phyloP scores from a whole-genome alignment of 495 filamentous ascomycete species.

The Trichoderma gamsii region DNA sequence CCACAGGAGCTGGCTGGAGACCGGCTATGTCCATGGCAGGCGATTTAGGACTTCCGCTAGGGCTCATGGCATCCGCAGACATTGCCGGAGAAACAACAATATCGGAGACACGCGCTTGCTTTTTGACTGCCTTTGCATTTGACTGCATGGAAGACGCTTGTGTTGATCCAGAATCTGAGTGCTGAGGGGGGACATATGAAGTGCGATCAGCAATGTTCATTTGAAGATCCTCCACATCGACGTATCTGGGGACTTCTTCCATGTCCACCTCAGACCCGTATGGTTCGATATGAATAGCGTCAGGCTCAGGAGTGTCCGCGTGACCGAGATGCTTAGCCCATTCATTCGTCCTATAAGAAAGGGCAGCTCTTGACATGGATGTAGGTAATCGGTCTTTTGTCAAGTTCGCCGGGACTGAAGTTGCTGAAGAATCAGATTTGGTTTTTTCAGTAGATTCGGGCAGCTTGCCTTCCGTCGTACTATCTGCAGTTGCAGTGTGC shows the following conservation, averaged over 20 bases:
- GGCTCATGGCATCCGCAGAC: background rate
- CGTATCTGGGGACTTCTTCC: constrained; percentile 50
- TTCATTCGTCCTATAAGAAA: constrained; percentile 87
- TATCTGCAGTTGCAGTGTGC: background rate
- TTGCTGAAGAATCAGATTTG: constrained; percentile 32
- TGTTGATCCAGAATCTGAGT: constrained; percentile 31
- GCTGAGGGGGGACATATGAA: constrained; percentile 32
- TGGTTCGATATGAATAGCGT: constrained; percentile 48
- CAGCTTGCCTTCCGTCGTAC: constrained; percentile 17
- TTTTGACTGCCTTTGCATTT: background rate
- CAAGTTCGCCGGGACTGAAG: constrained; percentile 38
- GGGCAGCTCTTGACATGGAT: constrained; percentile 62
- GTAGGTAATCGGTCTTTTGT: constrained; percentile 46
- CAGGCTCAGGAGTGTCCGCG: constrained; percentile 71
- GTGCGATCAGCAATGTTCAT: constrained; percentile 53
- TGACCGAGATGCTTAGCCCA: constrained; percentile 86
- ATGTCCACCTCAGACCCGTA: constrained; percentile 26
- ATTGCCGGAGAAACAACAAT: background rate
- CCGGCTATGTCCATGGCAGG: background rate
- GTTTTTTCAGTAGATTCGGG: constrained; percentile 15
- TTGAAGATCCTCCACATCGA: constrained; percentile 60
- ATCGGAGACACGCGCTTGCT: background rate
- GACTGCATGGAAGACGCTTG: constrained; percentile 11
- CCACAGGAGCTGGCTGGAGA: background rate
- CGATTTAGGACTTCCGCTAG: background rate